Evolutionary conservation across 2,329 filamentous ascomycete species (phyloP).

Genomic region (Calonectria pteridis): DNA sequence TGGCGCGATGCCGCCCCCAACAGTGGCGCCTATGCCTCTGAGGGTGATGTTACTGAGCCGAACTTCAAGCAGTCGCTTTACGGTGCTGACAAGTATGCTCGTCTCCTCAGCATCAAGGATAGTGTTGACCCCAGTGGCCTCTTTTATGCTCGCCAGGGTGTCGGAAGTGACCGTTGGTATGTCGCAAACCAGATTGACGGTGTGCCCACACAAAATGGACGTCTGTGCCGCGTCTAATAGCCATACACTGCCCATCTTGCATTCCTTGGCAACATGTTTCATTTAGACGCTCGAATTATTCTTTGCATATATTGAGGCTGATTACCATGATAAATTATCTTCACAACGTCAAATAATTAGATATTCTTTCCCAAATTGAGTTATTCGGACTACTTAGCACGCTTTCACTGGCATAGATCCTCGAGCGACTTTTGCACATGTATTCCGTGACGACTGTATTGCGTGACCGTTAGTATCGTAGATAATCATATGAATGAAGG

Average conservation of each 20-base stretch:
- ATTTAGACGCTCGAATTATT: not conserved
- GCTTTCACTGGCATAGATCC: too few species aligned
- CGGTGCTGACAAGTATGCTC: slow-evolving; percentile 35
- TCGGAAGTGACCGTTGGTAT: slow-evolving; percentile 40
- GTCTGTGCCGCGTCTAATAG: slow-evolving; percentile 32
- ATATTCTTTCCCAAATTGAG: too few species aligned
- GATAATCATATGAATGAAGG: too few species aligned
- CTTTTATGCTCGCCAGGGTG: slow-evolving; percentile 36
- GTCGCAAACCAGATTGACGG: slow-evolving; percentile 35
- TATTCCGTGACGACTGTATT: too few species aligned
- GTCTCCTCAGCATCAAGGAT: slow-evolving; percentile 36
- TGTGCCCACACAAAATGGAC: slow-evolving; percentile 42
- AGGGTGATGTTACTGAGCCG: slow-evolving; percentile 38
- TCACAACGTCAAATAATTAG: not conserved
- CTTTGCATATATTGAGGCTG: not conserved
- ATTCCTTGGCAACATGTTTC: not conserved
- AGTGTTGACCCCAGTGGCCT: slow-evolving; percentile 34
- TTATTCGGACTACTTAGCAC: too few species aligned
- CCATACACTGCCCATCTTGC: too few species aligned
- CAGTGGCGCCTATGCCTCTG: slow-evolving; percentile 38
- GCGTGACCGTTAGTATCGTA: too few species aligned
- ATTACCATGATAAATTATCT: not conserved
- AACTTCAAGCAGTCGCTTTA: slow-evolving; percentile 39
- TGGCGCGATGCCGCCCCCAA: slow-evolving; percentile 40
- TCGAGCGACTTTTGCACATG: too few species aligned